phyloP scores from a whole-genome alignment of 2,329 filamentous ascomycete genomes.

The Botrytis deweyae region DNA sequence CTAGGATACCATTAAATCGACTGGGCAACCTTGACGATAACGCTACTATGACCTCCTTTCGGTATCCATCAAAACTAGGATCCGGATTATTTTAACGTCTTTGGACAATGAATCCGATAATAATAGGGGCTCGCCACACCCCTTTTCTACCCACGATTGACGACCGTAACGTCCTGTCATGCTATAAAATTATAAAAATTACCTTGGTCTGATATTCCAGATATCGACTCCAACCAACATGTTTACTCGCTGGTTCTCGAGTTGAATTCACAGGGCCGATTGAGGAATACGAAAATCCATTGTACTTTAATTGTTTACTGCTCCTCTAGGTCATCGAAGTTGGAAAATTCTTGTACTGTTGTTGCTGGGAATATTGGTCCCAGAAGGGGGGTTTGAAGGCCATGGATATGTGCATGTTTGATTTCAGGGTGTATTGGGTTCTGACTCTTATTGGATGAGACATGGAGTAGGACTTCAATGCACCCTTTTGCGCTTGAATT shows the following conservation, averaged over 20 bases:
- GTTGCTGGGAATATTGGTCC: conserved; percentile 5
- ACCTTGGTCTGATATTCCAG: conserved; percentile 10
- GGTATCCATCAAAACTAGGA: conserved; percentile 20
- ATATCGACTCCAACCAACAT: conserved; percentile 7
- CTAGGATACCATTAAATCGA: conserved; percentile 40
- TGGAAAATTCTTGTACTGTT: conserved; percentile 20
- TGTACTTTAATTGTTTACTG: conserved; percentile 22
- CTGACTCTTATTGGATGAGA: conserved; percentile 13
- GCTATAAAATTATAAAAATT: conserved; percentile 22
- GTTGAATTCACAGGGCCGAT: conserved; percentile 13
- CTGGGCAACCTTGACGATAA: conserved; percentile 41
- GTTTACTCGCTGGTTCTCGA: conserved; percentile 19
- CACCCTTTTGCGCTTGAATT: conserved; percentile 17
- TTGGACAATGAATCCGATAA: conserved; percentile 19
- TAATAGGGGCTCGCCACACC: conserved; percentile 15
- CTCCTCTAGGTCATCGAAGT: conserved; percentile 6
- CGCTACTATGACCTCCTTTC: conserved; percentile 36
- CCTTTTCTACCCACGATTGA: conserved; percentile 19
- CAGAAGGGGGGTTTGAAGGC: conserved; percentile 1
- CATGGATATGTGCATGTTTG: conserved; percentile 15
- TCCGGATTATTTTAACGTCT: conserved; percentile 20
- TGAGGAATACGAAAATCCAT: conserved; percentile 13
- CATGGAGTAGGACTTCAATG: conserved; percentile 10
- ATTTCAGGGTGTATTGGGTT: conserved; percentile 14
- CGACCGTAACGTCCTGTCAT: conserved; percentile 21